Evolutionary conservation across 768 basidiomycete genomes (phyloP).

Genomic region (Tulasnella sp.): DNA sequence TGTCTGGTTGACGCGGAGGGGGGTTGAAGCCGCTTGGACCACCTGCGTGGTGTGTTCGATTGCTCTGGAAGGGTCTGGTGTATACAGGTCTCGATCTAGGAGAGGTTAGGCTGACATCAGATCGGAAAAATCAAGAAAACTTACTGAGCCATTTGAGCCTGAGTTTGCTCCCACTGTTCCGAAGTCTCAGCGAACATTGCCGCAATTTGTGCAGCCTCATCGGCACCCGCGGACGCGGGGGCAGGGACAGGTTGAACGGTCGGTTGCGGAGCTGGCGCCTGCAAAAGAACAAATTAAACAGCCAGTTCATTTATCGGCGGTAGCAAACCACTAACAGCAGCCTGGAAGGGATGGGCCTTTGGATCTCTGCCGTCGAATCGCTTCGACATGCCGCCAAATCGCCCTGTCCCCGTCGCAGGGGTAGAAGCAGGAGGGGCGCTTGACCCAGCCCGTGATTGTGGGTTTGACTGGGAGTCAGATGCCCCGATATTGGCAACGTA

Average conservation of each 20-base stretch:
- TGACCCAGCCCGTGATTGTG: background rate
- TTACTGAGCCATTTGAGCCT: conserved; percentile 99
- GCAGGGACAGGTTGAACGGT: background rate
- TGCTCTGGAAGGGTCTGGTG: background rate
- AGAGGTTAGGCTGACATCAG: background rate
- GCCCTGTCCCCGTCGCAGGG: background rate
- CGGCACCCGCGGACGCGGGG: conserved; percentile 42
- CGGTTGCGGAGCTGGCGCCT: conserved; percentile 7
- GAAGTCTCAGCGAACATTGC: conserved; percentile 96
- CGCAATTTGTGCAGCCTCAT: conserved; percentile 94
- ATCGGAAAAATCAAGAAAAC: conserved; percentile 50
- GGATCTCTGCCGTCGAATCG: conserved; percentile 88
- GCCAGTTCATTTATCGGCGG: background rate
- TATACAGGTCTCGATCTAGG: background rate
- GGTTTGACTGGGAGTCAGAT: background rate
- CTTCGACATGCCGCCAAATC: conserved; percentile 56
- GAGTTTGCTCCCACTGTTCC: conserved; percentile 96
- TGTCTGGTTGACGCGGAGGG: conserved; percentile 51
- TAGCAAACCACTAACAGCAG: conserved; percentile 26
- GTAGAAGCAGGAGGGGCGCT: background rate
- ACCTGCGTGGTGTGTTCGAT: conserved; percentile 32
- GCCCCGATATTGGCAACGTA: conserved; percentile 48
- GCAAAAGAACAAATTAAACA: background rate
- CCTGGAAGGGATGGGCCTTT: conserved; percentile 12
- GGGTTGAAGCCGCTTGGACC: conserved; percentile 46